Evolutionary conservation across 1,284 basidiomycete species (phyloP), one percentile per base, ranked within the genome.

Genomic region (Taiwanofungus camphoratus): DNA sequence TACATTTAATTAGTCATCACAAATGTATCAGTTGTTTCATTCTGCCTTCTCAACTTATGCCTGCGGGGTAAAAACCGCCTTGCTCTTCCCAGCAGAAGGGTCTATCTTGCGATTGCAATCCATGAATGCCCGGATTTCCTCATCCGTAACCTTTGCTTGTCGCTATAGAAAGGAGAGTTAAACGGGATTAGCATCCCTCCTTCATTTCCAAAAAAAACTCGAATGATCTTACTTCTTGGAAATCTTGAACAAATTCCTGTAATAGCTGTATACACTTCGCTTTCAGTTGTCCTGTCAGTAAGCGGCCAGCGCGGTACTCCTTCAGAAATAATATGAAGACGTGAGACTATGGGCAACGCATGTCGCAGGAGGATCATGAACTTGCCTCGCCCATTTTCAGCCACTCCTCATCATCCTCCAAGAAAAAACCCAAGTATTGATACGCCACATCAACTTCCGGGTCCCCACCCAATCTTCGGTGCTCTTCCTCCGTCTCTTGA

Each of bases 341-440:
- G 19, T 3, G 29, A 3, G 7, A 18, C 38, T 16, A 26, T 42
- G 36, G 33, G n/a, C 1, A 20, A 11, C 35, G 30, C 13, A 13
- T 24, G n/a, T n/a, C n/a, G n/a, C n/a, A n/a, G n/a, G 47, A 36
- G 22, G 18, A 24, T 47, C n/a, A 5, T 13, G 5, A 4, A 62
- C 80, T 49, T 52, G 92, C 92, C 66, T 79, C 76, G 27, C 82
- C 91, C 44, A 97, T 65, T 55, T 71, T 73, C 51, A 76, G 79
- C 53, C 96, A 73, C 67, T 92, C 87, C 20, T 80, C 87, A 50
- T 99, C 96, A 57, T 96, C 90, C 3, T 98, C 94, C 60, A 97
- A 70, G 67, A 99, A 97, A 77, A 98, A 99, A n/a, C 82, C 79
- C 51, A 99, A 64, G 66, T 97, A 99, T 67, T 98, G 94, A 68